Percentiles rank a stretch among this genome's conserved stretches.
Conservation (phyloP, 1,284 basidiomycete genomes). For the Phellopilus nigrolimitatus region DNA sequence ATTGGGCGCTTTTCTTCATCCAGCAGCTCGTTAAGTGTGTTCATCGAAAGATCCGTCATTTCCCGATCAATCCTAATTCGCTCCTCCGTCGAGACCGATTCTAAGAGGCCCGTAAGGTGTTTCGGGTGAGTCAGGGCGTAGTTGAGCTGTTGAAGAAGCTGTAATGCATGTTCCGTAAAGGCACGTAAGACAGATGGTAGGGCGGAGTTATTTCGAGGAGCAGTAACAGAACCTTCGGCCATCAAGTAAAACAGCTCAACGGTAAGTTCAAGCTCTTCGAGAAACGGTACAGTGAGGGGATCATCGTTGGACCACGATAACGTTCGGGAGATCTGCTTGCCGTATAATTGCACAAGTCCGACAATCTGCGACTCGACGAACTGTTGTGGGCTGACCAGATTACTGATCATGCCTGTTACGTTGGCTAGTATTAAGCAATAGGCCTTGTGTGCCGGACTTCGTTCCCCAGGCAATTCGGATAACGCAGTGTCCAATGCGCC, state of each 20-base stretch:
- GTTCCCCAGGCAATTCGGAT: conserved; percentile 64
- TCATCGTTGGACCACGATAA: conserved; percentile 79
- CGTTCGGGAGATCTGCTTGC: conserved; percentile 72
- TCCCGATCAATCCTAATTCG: conserved; percentile 62
- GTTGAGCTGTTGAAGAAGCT: conserved; percentile 83
- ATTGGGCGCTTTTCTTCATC: conserved; percentile 66
- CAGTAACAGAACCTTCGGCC: conserved; percentile 46
- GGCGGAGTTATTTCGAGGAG: conserved; percentile 40
- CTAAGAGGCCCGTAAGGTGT: conserved; percentile 75
- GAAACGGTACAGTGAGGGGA: conserved; percentile 60
- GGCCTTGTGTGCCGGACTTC: conserved; percentile 71
- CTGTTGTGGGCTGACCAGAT: conserved; percentile 63
- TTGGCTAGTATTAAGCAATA: conserved; percentile 87
- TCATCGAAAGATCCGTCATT: conserved; percentile 25
- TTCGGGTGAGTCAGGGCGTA: conserved; percentile 90
- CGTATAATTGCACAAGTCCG: conserved; percentile 82
- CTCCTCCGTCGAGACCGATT: conserved; percentile 78
- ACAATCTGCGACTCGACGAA: conserved; percentile 86
- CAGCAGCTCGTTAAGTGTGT: conserved; percentile 41
- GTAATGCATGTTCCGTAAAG: conserved; percentile 62
- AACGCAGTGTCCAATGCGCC: conserved; percentile 68
- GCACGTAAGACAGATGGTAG: conserved; percentile 60
- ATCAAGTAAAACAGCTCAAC: conserved; percentile 73
- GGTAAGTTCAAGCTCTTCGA: conserved; percentile 80
- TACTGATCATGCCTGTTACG: conserved; percentile 67